Evolutionary conservation across 257 asterid genomes (phyloP).

Genomic region (Solanum lignicaule): DNA sequence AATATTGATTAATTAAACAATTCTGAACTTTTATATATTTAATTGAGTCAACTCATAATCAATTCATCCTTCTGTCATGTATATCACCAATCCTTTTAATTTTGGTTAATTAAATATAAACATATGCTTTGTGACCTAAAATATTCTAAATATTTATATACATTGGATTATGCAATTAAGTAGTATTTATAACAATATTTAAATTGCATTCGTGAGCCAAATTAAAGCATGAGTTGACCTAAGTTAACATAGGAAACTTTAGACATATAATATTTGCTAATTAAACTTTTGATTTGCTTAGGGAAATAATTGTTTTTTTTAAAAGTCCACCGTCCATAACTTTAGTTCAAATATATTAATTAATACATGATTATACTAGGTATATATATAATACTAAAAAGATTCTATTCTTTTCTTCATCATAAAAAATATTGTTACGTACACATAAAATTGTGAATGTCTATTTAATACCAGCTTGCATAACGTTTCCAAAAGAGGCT

Average conservation of each 20-base stretch:
- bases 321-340: not conserved
- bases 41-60: constrained; percentile 42
- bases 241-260: not conserved
- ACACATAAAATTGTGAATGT: not conserved
- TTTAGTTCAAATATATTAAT: not conserved
- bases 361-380: not conserved
- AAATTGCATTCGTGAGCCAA: not conserved
- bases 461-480: not conserved
- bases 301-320: not conserved
- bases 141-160: not conserved
- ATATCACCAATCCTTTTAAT: not conserved
- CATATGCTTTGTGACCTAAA: not conserved
- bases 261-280: not conserved
- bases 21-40: not conserved
- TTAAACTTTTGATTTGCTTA: not conserved
- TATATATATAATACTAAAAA: not conserved
- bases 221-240: constrained; percentile 5
- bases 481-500: not conserved
- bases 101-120: not conserved
- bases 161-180: not conserved
- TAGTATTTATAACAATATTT: not conserved
- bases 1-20: not conserved
- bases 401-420: not conserved
- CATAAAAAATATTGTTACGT: not conserved
- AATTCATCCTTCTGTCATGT: constrained; percentile 11